phyloP scores from a whole-genome alignment of 352 stramenopile species.

The Peronospora belbahrii region DNA sequence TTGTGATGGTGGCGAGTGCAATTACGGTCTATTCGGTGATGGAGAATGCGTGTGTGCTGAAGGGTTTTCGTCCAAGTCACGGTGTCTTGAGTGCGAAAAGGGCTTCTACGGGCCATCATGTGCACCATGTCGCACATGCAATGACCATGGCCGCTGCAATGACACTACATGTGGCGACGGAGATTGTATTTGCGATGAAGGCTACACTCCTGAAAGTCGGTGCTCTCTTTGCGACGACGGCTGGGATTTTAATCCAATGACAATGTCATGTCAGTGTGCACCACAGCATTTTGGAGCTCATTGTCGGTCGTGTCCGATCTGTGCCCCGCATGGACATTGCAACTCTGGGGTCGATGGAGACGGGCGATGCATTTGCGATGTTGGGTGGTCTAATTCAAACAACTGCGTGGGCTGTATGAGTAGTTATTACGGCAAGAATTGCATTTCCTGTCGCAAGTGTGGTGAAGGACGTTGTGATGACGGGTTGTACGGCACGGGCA shows the following conservation, averaged over 20 bases:
- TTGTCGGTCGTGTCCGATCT: constrained; percentile 80
- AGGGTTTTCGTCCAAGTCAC: constrained; percentile 62
- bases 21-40: constrained; percentile 68
- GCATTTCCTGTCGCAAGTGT: constrained; percentile 64
- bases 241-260: constrained; percentile 84
- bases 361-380: constrained; percentile 75
- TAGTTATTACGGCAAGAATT: constrained; percentile 73
- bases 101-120: constrained; percentile 74
- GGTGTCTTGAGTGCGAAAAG: constrained; percentile 65
- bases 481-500: constrained; percentile 58
- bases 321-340: constrained; percentile 73
- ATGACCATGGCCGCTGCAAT: constrained; percentile 77
- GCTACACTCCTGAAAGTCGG: constrained; percentile 62
- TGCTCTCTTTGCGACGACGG: constrained; percentile 77
- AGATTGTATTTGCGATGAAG: constrained; percentile 76
- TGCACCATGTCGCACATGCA: constrained; percentile 72
- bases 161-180: constrained; percentile 60
- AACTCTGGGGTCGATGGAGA: constrained; percentile 78
- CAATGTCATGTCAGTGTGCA: constrained; percentile 81
- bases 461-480: constrained; percentile 77
- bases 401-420: constrained; percentile 85
- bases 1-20: constrained; percentile 75
- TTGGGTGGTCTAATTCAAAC: constrained; percentile 83
- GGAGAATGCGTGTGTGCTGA: constrained; percentile 75
- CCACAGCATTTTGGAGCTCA: constrained; percentile 73